phyloP scores from a whole-genome alignment of 768 basidiomycete genomes.

The Pholiota conissans region DNA sequence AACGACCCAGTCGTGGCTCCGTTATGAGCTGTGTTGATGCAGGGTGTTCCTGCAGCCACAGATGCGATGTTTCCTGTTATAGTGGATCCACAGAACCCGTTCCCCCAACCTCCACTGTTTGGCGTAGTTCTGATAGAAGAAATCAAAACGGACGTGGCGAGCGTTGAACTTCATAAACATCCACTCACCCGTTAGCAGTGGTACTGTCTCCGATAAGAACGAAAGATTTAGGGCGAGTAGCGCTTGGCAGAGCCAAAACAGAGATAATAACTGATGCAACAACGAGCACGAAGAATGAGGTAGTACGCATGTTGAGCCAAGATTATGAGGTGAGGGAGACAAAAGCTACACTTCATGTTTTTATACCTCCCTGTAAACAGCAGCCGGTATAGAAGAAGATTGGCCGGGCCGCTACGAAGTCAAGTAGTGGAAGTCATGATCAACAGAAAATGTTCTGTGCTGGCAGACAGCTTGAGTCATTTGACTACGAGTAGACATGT shows the following conservation, averaged over 20 bases:
- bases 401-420: neutral
- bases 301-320: no score
- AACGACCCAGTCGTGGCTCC: conserved; percentile 43
- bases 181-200: conserved; percentile 35
- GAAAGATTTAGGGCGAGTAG: conserved; percentile 29
- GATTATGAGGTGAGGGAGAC: no score
- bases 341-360: neutral
- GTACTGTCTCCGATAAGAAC: conserved; percentile 42
- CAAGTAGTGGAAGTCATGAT: no score
- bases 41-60: conserved; percentile 30
- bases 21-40: conserved; percentile 41
- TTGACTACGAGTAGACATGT: no score
- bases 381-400: neutral
- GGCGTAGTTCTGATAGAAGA: conserved; percentile 26
- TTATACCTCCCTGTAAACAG: neutral
- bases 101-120: conserved; percentile 42
- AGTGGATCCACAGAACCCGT: conserved; percentile 38
- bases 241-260: neutral
- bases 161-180: no score
- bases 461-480: neutral
- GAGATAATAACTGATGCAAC: neutral
- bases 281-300: neutral
- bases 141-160: neutral
- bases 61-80: conserved; percentile 32
- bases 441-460: no score